phyloP scores from a whole-genome alignment of 2,329 filamentous ascomycete species.

The Colletotrichum tamarilloi region DNA sequence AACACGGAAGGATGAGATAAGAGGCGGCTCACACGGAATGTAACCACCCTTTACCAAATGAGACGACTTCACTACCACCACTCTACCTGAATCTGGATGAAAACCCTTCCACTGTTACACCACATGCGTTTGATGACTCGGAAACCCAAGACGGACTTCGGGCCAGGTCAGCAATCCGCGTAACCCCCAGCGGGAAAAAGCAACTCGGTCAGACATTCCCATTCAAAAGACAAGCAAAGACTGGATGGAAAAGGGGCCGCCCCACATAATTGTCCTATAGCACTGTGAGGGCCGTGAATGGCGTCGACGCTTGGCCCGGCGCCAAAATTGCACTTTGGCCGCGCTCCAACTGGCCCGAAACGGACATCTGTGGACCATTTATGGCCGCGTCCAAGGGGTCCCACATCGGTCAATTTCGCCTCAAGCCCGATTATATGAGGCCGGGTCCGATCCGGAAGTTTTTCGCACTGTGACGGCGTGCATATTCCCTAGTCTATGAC shows the following conservation, averaged over 20 bases:
- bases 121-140: background rate
- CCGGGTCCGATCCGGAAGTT: conserved; percentile 13
- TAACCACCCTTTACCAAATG: no score
- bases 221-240: background rate
- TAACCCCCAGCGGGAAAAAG: background rate
- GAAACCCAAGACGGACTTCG: conserved; percentile 1
- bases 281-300: conserved; percentile 17
- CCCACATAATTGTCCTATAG: conserved; percentile 25
- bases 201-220: background rate
- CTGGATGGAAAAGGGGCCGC: background rate
- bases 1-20: no score
- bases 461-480: conserved; percentile 9
- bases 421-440: background rate
- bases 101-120: background rate
- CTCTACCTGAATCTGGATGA: background rate
- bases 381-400: background rate
- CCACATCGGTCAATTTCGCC: background rate
- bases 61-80: background rate
- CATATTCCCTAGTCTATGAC: background rate
- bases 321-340: background rate
- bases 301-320: background rate
- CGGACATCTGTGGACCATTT: conserved; percentile 2
- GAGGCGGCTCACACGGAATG: no score
- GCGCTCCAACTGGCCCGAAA: background rate
- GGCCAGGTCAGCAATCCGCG: background rate